Conservation (phyloP, 2,329 filamentous ascomycete species). For the Verticillium isaacii region DNA sequence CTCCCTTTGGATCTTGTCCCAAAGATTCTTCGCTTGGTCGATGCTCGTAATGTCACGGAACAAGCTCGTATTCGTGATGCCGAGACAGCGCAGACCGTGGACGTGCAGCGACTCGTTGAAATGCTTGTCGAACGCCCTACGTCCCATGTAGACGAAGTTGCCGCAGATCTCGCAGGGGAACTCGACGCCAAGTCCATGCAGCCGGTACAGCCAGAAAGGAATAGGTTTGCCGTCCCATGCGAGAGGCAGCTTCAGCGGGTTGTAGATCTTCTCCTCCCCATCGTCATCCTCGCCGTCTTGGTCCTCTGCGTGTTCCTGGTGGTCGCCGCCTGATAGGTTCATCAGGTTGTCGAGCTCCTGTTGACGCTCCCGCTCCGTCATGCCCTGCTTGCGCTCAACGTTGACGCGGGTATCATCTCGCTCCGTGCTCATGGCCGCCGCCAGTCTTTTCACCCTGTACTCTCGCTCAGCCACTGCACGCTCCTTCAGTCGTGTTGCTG, state of each 20-base stretch:
- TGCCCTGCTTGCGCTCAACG: constrained; percentile 92
- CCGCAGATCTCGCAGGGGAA: constrained; percentile 96
- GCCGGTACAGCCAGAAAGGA: constrained; percentile 96
- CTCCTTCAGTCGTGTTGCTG: constrained; percentile 68
- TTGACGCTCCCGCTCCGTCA: constrained; percentile 94
- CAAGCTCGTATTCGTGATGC: constrained; percentile 84
- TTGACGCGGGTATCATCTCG: constrained; percentile 88
- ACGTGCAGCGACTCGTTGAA: constrained; percentile 94
- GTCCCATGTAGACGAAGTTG: constrained; percentile 98
- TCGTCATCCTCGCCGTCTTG: constrained; percentile 69
- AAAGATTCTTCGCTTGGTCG: constrained; percentile 79
- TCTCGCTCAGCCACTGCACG: constrained; percentile 87
- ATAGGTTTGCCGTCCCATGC: constrained; percentile 99
- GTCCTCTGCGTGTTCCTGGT: constrained; percentile 35
- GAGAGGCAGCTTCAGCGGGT: constrained; percentile 89
- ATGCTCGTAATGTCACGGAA: constrained; percentile 95
- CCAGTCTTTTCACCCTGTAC: constrained; percentile 73
- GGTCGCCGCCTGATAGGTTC: constrained; percentile 33
- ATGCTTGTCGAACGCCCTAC: constrained; percentile 95
- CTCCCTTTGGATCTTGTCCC: constrained; percentile 89
- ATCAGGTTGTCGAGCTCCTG: constrained; percentile 89
- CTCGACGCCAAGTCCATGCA: constrained; percentile 92
- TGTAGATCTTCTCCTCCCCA: constrained; percentile 88
- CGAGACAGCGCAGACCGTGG: constrained; percentile 88
- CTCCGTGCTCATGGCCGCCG: constrained; percentile 78